A percentile compares a stretch with the other conserved stretches of the same genome.
Evolutionary conservation across 2,329 filamentous ascomycete genomes (phyloP).

Genomic region (Venturia nashicola): DNA sequence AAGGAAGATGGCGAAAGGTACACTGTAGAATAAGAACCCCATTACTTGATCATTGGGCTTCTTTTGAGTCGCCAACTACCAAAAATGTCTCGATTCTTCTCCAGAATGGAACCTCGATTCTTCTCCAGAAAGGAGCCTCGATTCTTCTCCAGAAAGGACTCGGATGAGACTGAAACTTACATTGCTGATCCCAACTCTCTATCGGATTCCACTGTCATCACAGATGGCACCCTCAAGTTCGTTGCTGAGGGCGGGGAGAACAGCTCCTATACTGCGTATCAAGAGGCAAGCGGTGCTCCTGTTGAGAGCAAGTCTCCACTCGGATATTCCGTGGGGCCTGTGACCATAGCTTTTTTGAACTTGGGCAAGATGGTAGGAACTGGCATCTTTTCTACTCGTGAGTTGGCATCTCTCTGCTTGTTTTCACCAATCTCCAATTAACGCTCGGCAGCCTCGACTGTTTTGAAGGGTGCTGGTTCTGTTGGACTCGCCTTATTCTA

Average conservation of each 20-base stretch:
- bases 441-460: not conserved
- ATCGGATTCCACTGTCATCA: constrained; percentile 10
- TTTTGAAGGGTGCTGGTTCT: constrained; percentile 4
- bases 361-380: constrained; percentile 9
- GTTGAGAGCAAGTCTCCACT: constrained; percentile 47
- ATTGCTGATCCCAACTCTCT: not conserved
- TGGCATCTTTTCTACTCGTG: constrained; percentile 9
- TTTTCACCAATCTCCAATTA: not conserved
- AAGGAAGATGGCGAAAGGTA: not conserved
- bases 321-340: constrained; percentile 44
- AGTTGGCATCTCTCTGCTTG: not conserved
- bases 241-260: constrained; percentile 36
- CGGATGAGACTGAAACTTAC: not conserved
- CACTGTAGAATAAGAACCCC: not conserved
- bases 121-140: too few relatives aligned
- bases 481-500: constrained; percentile 8
- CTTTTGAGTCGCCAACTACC: not conserved
- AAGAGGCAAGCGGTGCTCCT: constrained; percentile 50
- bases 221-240: constrained; percentile 31
- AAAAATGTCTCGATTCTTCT: not conserved
- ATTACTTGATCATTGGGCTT: not conserved
- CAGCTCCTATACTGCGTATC: constrained; percentile 38
- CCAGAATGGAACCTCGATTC: not conserved
- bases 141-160: not conserved
- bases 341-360: constrained; percentile 8